Base-by-base conservation (phyloP, 306 rosid species). In the Canavalia gladiata region DNA sequence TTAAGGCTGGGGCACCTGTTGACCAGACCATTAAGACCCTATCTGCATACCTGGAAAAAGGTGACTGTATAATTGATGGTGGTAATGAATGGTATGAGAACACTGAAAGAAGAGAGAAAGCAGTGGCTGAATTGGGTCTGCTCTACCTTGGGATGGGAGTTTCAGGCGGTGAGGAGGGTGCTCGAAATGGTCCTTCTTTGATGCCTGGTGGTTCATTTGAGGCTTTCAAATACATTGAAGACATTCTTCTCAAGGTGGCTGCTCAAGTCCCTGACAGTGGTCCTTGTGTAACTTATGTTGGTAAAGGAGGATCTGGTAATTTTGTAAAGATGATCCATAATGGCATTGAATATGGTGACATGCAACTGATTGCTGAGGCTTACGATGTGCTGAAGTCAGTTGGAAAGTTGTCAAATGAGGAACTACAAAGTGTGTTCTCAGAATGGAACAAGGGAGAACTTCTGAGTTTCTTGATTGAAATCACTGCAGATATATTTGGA, bases 51-150 rank as follows among this genome's bases (percentile, higher is more conserved):
- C 0, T 94, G 92, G 98, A 94, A 83, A 92, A 91, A 76, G 98
- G 97, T 31, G 98, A 94, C 84, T 91, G 97, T 81, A 94, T 94
- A 25, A 87, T 94, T 82, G 97, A 94, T 50, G 98, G 98, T 50
- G 98, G 98, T 79, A 94, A 94, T 60, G 98, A 94, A 85, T 94
- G 98, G 98, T 94, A 94, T 4, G 98, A 94, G 86, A 94, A 92
- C 85, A 94, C 98, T 5, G 98, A 94, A 81, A 91, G 98, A 88
- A 89, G 98, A 84, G 91, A 79, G 84, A 92, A 92, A 68, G 97
- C 74, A 0, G 70, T 77, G 85, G 86, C 92, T 3, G 93, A 94
- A 68, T 72, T 87, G 88, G 97, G 98, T 74, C 83, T 94, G 50
- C 96, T 92, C 55, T 94, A 94, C 92, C 97, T 94, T 47, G 97